Base-by-base conservation (phyloP, 2,329 filamentous ascomycete genomes). In the Ambrosiella cleistominuta region DNA sequence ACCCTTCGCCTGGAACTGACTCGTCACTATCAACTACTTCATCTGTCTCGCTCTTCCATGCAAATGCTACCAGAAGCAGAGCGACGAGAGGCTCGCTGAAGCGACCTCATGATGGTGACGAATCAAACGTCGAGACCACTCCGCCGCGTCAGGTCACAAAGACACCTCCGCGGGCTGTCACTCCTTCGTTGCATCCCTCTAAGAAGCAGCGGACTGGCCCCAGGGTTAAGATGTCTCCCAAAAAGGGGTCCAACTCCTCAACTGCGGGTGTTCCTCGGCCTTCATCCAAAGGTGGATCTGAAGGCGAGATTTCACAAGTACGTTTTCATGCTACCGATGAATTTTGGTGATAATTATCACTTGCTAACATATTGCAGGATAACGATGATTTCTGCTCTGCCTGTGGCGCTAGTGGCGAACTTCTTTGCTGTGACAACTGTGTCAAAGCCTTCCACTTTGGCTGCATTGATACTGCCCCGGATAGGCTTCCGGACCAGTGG, bases 341-440 rank as follows among this genome's bases (percentile, higher is more conserved):
- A 9, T 42, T 54, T 42, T 27, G 15, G n/a, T 11, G 13, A 15
- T 7, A 27, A 15, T 19, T 54, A 19, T 42, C 36, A 37, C 17
- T 7, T 38, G 15, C 38, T 54, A 54, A 54, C 52, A 17, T 17
- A 39, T 38, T 19, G 61, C 68, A 78, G 75, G 85, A 95, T 62
- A 95, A 95, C 69, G 88, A 93, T 68, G 91, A 97, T 69, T 85
- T 85, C 66, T 98, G 91, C 73, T 84, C 84, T 62, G 82, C 88
- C 51, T 98, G 93, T 71, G 81, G 84, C 66, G 86, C 85, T 62
- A 85, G 81, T 63, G 91, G 91, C 59, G 82, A 88, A 64, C 79
- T 98, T 62, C 78, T 97, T 63, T 96, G 90, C 71, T 98, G 93
- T 70, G 93, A 97, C 72, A 87, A 86, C 62, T 98, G 93, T 71